phyloP scores from a whole-genome alignment of 768 basidiomycete species.

The Psilocybe sp. region DNA sequence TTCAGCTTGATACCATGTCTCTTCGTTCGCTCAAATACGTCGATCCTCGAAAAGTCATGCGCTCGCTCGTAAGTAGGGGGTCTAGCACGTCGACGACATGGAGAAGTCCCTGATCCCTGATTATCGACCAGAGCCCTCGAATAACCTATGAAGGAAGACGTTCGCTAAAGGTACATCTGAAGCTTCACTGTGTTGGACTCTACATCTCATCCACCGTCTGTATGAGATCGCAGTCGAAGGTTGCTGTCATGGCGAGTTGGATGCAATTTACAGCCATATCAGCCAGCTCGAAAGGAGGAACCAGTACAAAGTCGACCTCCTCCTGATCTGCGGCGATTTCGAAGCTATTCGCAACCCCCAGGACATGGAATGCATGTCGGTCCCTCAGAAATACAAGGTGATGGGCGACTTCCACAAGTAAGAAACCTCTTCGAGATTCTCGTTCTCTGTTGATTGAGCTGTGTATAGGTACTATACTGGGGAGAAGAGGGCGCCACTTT shows the following conservation, averaged over 20 bases:
- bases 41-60: too few relatives aligned
- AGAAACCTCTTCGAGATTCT: slow-evolving; percentile 14
- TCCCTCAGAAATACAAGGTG: slow-evolving; percentile 82
- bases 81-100: too few relatives aligned
- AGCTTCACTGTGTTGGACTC: background rate
- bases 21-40: too few relatives aligned
- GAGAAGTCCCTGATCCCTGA: too few relatives aligned
- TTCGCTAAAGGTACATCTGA: background rate
- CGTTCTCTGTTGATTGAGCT: background rate
- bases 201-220: background rate
- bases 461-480: slow-evolving; percentile 80
- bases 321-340: slow-evolving; percentile 96
- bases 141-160: too few relatives aligned
- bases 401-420: slow-evolving; percentile 85
- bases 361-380: slow-evolving; percentile 89
- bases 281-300: slow-evolving; percentile 56
- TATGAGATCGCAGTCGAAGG: slow-evolving; percentile 84
- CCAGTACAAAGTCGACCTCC: slow-evolving; percentile 71
- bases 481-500: slow-evolving; percentile 72
- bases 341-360: slow-evolving; percentile 83
- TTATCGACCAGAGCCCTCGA: too few relatives aligned
- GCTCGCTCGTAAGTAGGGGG: too few relatives aligned
- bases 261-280: slow-evolving; percentile 79
- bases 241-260: slow-evolving; percentile 94
- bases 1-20: too few relatives aligned